A percentile compares a stretch with the other conserved stretches of the same genome.
phyloP scores from a whole-genome alignment of 371 early-diverging fungal genomes.

The Choanephora cucurbitarum region DNA sequence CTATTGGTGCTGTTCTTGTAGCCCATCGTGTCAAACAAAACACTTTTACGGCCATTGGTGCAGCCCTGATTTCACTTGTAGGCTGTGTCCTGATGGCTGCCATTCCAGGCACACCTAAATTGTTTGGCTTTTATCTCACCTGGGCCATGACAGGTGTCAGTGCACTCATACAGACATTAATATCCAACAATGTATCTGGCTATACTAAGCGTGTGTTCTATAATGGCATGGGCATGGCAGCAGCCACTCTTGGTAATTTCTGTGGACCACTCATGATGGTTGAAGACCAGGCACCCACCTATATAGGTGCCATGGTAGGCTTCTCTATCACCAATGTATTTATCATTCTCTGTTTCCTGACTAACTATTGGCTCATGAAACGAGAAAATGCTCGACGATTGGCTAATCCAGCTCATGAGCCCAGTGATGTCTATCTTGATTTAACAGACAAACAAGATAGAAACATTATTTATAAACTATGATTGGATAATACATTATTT shows the following conservation, averaged over 20 bases:
- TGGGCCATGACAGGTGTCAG: conserved; percentile 23
- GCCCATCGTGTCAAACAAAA: conserved; percentile 4
- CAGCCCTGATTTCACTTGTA: conserved; percentile 9
- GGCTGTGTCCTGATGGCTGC: conserved; percentile 24
- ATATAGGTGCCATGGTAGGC: conserved; percentile 25
- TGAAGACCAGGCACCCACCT: conserved; percentile 21
- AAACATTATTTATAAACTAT: conserved; percentile 42
- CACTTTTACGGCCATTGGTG: conserved; percentile 9
- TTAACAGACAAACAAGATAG: conserved; percentile 39
- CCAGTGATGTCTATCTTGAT: conserved; percentile 29
- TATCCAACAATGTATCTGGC: conserved; percentile 28
- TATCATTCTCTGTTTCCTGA: conserved; percentile 15
- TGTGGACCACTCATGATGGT: conserved; percentile 30
- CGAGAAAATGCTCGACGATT: conserved; percentile 25
- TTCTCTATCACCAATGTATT: conserved; percentile 19
- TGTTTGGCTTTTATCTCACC: conserved; percentile 25
- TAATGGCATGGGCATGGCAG: conserved; percentile 22
- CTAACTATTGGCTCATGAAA: conserved; percentile 19
- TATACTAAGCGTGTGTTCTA: conserved; percentile 30
- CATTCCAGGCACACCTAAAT: conserved; percentile 20
- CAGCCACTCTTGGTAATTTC: conserved; percentile 31
- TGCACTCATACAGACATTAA: conserved; percentile 18
- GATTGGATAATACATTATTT: no score
- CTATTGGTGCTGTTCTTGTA: conserved; percentile 15
- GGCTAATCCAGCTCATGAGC: conserved; percentile 10